Evolutionary conservation across 1,284 basidiomycete species (phyloP).

Genomic region (Leucoagaricus sp.): DNA sequence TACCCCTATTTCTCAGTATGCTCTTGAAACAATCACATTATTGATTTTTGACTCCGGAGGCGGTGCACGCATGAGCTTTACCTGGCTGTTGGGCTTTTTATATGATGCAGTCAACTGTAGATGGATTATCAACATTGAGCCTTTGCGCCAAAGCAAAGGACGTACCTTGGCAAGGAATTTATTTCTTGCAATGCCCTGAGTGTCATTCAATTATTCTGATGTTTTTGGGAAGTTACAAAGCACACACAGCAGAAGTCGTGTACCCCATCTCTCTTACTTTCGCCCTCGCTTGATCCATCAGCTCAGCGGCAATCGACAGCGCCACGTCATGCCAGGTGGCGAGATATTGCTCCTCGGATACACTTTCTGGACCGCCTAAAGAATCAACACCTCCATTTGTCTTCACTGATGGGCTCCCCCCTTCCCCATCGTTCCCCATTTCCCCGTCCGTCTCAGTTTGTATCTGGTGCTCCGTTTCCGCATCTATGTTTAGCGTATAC

Average conservation of each 20-base stretch:
- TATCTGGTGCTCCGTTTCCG: neutral
- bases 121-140: neutral
- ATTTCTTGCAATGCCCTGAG: conserved; percentile 87
- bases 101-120: conserved; percentile 82
- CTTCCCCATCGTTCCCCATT: neutral
- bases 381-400: conserved; percentile 14
- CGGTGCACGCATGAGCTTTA: conserved; percentile 24
- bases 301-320: conserved; percentile 84
- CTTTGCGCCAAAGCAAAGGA: neutral
- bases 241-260: conserved; percentile 86
- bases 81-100: conserved; percentile 87
- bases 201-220: neutral
- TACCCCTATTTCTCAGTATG: conserved; percentile 80
- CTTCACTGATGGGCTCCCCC: neutral
- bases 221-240: neutral
- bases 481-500: neutral
- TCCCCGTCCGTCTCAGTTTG: neutral
- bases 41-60: conserved; percentile 7
- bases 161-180: conserved; percentile 92
- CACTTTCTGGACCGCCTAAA: conserved; percentile 7
- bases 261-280: conserved; percentile 84
- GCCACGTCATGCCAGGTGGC: conserved; percentile 92
- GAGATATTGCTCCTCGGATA: conserved; percentile 32
- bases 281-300: conserved; percentile 78
- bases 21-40: conserved; percentile 47